Evolutionary conservation across 2,329 filamentous ascomycete species (phyloP).

Genomic region (Rachicladosporium sp.): DNA sequence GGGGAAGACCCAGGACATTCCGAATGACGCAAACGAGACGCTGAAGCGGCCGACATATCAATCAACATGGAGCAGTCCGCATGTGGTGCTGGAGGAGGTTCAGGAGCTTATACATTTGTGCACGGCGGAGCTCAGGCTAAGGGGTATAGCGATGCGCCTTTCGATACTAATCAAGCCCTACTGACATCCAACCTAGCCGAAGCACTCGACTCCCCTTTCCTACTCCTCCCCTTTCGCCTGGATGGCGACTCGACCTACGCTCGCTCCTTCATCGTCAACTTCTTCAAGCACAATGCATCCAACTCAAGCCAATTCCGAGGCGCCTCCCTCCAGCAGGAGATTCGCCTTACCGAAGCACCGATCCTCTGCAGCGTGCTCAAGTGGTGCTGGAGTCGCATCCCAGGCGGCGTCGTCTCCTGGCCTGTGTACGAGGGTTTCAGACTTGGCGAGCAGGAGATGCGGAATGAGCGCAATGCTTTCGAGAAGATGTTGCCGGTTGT

Average conservation of each 20-base stretch:
- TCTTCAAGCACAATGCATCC: constrained; percentile 61
- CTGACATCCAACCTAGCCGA: constrained; percentile 16
- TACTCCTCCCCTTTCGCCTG: constrained; percentile 86
- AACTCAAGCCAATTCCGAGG: constrained; percentile 48
- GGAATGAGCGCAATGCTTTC: constrained; percentile 84
- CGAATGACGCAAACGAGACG: constrained; percentile 11
- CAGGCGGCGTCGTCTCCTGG: constrained; percentile 89
- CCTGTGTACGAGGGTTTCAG: constrained; percentile 94
- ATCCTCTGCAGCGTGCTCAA: constrained; percentile 89
- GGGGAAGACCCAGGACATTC: constrained; percentile 34
- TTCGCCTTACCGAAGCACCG: constrained; percentile 88
- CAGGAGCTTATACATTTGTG: constrained; percentile 75
- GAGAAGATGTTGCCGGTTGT: constrained; percentile 92
- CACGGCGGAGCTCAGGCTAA: constrained; percentile 81
- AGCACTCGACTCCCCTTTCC: constrained; percentile 85
- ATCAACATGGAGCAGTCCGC: constrained; percentile 76
- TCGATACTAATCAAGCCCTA: background rate
- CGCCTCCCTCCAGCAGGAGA: constrained; percentile 64
- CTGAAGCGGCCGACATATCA: constrained; percentile 61
- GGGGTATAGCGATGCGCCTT: constrained; percentile 51
- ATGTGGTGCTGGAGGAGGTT: constrained; percentile 80
- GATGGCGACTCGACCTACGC: constrained; percentile 85
- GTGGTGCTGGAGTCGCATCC: constrained; percentile 94
- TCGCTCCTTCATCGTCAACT: constrained; percentile 83
- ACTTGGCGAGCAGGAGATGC: constrained; percentile 86